Percentiles rank a stretch among this genome's conserved stretches.
These are phyloP conservation scores for Nitzschia putrida DNA, from an alignment of 108 stramenopile species.

Conservation along the genomic window DNA sequence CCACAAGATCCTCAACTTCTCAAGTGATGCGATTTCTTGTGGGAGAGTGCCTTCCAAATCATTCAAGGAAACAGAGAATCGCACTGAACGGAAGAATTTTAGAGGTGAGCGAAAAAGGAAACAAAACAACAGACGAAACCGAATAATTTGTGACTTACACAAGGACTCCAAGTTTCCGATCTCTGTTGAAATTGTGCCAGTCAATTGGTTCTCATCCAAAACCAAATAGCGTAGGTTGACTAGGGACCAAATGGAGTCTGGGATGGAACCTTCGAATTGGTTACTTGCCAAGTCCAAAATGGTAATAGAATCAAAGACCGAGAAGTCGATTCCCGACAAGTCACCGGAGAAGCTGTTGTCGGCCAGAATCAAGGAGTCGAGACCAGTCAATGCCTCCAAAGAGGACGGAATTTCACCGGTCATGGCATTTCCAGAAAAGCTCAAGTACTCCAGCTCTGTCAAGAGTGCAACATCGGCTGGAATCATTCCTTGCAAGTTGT, in stretches of 20 bases:
- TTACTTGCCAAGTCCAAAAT: conserved; percentile 32
- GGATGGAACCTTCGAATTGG: conserved; percentile 28
- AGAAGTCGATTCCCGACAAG: conserved; percentile 24
- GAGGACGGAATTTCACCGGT: conserved; percentile 30
- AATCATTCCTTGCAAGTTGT: conserved; percentile 30
- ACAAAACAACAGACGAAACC: neutral
- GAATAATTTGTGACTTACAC: conserved; percentile 3
- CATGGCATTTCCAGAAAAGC: conserved; percentile 34
- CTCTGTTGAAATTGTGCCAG: conserved; percentile 9
- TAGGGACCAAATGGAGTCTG: conserved; percentile 12
- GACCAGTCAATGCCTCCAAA: neutral
- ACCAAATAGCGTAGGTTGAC: neutral
- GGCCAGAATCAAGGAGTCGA: conserved; percentile 45
- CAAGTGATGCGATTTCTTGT: conserved; percentile 36
- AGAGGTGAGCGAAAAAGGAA: neutral
- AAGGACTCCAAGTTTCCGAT: conserved; percentile 5
- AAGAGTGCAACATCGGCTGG: conserved; percentile 20
- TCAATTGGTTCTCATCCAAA: conserved; percentile 30
- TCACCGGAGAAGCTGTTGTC: conserved; percentile 38
- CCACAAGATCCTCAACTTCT: conserved; percentile 7
- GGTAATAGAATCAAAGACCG: conserved; percentile 12
- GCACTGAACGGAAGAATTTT: neutral
- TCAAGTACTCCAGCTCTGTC: conserved; percentile 19
- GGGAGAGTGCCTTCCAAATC: conserved; percentile 52
- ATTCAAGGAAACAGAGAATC: conserved; percentile 26